A percentile compares a stretch with the other conserved stretches of the same genome.
These are phyloP conservation scores for Daldinia vernicosa DNA, from an alignment of 495 filamentous ascomycete species.

Conservation along the genomic window DNA sequence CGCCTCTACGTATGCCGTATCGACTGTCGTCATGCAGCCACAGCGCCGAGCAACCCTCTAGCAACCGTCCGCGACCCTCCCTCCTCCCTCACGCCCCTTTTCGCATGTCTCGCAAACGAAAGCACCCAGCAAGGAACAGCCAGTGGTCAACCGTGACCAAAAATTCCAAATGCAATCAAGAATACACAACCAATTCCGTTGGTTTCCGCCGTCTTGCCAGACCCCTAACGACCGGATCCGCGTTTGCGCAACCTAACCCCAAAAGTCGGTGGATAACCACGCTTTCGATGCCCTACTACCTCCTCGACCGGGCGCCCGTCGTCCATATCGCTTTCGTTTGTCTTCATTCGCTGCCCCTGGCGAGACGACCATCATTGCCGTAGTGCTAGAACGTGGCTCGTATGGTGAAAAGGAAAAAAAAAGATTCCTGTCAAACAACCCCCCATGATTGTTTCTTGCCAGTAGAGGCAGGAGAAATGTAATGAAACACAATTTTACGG, in stretches of 20 bases:
- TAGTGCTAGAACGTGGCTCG: conserved; percentile 19
- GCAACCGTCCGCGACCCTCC: neutral
- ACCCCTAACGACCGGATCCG: conserved; percentile 15
- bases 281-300: conserved; percentile 9
- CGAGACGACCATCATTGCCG: conserved; percentile 8
- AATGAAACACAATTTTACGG: conserved; percentile 39
- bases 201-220: conserved; percentile 23
- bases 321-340: conserved; percentile 9
- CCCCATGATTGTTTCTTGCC: conserved; percentile 17
- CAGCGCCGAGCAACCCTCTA: neutral
- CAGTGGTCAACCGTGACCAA: conserved; percentile 34
- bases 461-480: conserved; percentile 23
- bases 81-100: neutral
- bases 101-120: conserved; percentile 1
- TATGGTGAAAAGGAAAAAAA: conserved; percentile 22
- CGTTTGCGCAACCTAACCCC: conserved; percentile 6
- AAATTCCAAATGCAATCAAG: conserved; percentile 38
- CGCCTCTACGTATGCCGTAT: neutral
- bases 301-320: conserved; percentile 12
- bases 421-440: conserved; percentile 17
- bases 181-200: conserved; percentile 37
- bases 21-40: neutral
- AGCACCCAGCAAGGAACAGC: conserved; percentile 19
- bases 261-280: conserved; percentile 4
- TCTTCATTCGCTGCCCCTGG: conserved; percentile 1